These are phyloP conservation scores for Saccharomyces pastorianus DNA, from an alignment of 1,139 yeast species.

Conservation along the genomic window DNA sequence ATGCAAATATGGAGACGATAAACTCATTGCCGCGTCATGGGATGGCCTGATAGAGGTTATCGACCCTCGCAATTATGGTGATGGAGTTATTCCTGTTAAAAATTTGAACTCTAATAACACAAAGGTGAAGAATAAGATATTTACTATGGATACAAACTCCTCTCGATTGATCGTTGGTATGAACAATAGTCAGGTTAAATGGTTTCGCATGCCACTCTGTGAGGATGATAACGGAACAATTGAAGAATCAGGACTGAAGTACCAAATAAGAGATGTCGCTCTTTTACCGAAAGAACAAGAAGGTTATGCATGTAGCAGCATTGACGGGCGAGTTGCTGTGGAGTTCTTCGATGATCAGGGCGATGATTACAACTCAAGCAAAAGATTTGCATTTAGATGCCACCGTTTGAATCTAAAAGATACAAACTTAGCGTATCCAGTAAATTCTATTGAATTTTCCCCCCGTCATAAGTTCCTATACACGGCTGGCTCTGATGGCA, in stretches of 20 bases:
- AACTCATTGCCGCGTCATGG: slow-evolving; percentile 26
- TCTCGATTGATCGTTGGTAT: slow-evolving; percentile 48
- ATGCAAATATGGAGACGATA: slow-evolving; percentile 8
- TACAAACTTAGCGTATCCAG: slow-evolving; percentile 65
- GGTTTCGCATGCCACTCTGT: slow-evolving; percentile 55
- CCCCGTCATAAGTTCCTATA: slow-evolving; percentile 43
- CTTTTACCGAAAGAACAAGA: slow-evolving; percentile 46
- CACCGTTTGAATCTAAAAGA: slow-evolving; percentile 47
- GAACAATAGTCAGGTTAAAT: slow-evolving; percentile 37
- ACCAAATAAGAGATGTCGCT: slow-evolving; percentile 56
- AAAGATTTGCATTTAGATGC: slow-evolving; percentile 77
- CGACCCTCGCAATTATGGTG: slow-evolving; percentile 9
- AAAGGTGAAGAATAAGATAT: slow-evolving; percentile 40
- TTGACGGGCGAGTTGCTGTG: slow-evolving; percentile 81
- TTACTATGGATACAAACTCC: slow-evolving; percentile 52
- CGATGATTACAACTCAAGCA: slow-evolving; percentile 20
- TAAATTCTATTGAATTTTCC: slow-evolving; percentile 57
- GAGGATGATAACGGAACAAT: slow-evolving; percentile 39
- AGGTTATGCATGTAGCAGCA: slow-evolving; percentile 73
- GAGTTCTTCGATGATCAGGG: slow-evolving; percentile 53
- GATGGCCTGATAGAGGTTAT: slow-evolving; percentile 25
- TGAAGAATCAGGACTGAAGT: slow-evolving; percentile 66
- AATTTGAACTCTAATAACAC: background rate
- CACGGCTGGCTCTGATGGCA: slow-evolving; percentile 77
- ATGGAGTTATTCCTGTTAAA: background rate